Conservation (phyloP, 1,284 basidiomycete species). For the Wolfiporia cocos region DNA sequence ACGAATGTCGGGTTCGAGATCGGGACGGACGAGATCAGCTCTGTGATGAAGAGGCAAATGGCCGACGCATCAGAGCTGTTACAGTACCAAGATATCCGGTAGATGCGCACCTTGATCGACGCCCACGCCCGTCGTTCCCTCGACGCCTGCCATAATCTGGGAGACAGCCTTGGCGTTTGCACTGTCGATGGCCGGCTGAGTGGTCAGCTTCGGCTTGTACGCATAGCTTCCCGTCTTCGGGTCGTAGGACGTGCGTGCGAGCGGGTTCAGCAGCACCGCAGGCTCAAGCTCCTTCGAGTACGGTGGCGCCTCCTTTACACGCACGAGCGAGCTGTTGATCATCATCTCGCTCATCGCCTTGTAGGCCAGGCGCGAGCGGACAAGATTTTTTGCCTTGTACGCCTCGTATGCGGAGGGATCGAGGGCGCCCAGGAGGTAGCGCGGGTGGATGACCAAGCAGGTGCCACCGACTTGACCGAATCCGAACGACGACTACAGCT, state of each 20-base stretch:
- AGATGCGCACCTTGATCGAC: slow-evolving; percentile 71
- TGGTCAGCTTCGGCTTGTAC: slow-evolving; percentile 64
- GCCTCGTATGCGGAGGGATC: slow-evolving; percentile 67
- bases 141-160: slow-evolving; percentile 41
- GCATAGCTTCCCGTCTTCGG: slow-evolving; percentile 81
- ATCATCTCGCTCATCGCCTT: slow-evolving; percentile 94
- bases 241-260: slow-evolving; percentile 83
- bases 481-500: slow-evolving; percentile 84
- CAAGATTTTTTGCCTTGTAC: slow-evolving; percentile 70
- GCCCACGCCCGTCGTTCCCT: slow-evolving; percentile 65
- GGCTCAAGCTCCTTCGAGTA: slow-evolving; percentile 87
- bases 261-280: slow-evolving; percentile 87
- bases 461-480: slow-evolving; percentile 99
- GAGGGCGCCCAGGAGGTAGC: slow-evolving; percentile 84
- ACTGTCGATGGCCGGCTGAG: slow-evolving; percentile 45
- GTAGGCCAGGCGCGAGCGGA: slow-evolving; percentile 76
- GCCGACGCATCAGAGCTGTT: slow-evolving; percentile 9
- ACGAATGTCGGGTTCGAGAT: slow-evolving; percentile 89
- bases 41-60: slow-evolving; percentile 43
- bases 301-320: slow-evolving; percentile 93
- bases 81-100: background rate
- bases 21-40: slow-evolving; percentile 91
- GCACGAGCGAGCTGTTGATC: slow-evolving; percentile 88
- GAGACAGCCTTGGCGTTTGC: slow-evolving; percentile 66
- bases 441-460: slow-evolving; percentile 85